Base-by-base conservation (phyloP, 1,284 basidiomycete genomes). In the Peniophora sp. region DNA sequence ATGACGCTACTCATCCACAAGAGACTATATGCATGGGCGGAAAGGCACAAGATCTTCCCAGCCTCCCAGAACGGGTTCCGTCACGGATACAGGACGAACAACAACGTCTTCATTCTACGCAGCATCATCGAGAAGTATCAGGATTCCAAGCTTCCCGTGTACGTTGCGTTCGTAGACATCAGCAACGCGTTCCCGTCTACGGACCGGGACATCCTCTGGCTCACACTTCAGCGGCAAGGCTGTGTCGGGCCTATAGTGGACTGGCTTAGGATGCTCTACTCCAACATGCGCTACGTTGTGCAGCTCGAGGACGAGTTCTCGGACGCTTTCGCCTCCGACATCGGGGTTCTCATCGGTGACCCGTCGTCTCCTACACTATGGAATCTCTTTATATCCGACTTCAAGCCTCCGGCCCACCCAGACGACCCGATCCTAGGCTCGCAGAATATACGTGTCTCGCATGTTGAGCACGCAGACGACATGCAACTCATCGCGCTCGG, bases 131-230 rank as follows among this genome's bases (percentile, higher is more conserved):
- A 68, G 15, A 49, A 57, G 15, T 57, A 60, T 0, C 48, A 56
- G 3, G 42, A 52, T 0, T 3, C 46, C 1, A 51, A 55, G 0
- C 47, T 55, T 11, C 14, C 55, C 1, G 54, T 67, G 3, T 66
- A 59, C 51, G 60, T 63, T 0, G 62, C 56, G 0, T 66, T 64
- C 46, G 55, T 65, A 0, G 66, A 68, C 52, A 43, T 68, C 9
- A 55, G 42, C 0, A 69, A 68, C 52, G 65, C 64, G 3, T 69
- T 68, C 53, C 67, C 67, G 1, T 67, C 64, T 0, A 63, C 64
- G 2, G 57, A 68, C 45, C 59, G 59, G 12, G 42, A 55, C 0
- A 58, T 62, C 0, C 58, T 69, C 2, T 69, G 68, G 68, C 23
- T 55, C 8, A 67, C 66, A 47, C 55, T 68, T 0, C 49, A 42